Base-by-base conservation (phyloP, 106 monocot species). In the Platanthera zijinensis region DNA sequence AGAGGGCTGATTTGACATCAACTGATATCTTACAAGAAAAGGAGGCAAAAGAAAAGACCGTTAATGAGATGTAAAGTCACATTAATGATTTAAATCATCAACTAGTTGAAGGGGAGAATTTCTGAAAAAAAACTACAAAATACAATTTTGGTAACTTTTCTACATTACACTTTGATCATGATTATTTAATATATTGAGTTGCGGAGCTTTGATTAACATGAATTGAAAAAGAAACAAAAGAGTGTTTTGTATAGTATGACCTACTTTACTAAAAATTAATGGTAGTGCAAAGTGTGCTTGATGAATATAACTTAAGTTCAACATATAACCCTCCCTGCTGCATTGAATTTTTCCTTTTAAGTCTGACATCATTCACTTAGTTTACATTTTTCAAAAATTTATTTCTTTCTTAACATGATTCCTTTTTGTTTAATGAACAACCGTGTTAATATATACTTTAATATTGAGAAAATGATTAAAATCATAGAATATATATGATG, bases 211-310 rank as follows among this genome's bases (percentile, higher is more conserved):
- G 69, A 69, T 61, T 50, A 79, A 39, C 77, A 99, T 94, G 97
- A 99, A 75, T 83, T 99, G 0, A 99, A 99, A 83, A 94, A 94
- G n/a, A 61, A 99, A 99, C 68, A 99, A 94, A 4, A 78, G 97
- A 76, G 97, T 99, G 0, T 99, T 99, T 49, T 99, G 97, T 72
- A 81, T 94, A 59, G 97, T 99, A 19, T 75, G 97, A 3, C 97
- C 97, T 54, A 7, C 83, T 76, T 28, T 94, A 39, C 74, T 72
- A 22, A 81, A 84, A 17, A n/a, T n/a, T n/a, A n/a, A n/a, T n/a
- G n/a, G n/a, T n/a, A n/a, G n/a, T n/a, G n/a, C n/a, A n/a, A n/a
- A n/a, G n/a, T n/a, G n/a, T n/a, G n/a, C n/a, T n/a, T n/a, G n/a
- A n/a, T n/a, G n/a, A n/a, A n/a, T n/a, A n/a, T n/a, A n/a, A n/a